Conservation (phyloP, 371 early-diverging fungal genomes). For the Amoeboaphelidium protococcarum region DNA sequence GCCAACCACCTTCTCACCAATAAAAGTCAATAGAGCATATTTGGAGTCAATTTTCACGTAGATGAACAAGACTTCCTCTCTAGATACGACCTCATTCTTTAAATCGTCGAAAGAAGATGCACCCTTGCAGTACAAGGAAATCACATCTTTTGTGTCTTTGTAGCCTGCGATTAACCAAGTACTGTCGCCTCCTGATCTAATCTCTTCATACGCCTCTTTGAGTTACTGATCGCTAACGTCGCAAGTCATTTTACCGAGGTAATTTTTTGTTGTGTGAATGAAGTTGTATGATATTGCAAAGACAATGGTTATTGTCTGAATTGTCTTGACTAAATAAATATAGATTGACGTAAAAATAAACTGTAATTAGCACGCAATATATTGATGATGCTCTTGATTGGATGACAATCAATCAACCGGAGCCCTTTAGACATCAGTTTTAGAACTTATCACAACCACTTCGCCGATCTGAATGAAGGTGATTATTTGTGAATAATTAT, state of each 20-base stretch:
- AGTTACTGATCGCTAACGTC: conserved; percentile 36
- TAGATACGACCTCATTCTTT: conserved; percentile 14
- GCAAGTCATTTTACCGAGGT: conserved; percentile 26
- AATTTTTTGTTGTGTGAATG: no score
- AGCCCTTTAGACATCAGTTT: no score
- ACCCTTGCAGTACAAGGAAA: conserved; percentile 31
- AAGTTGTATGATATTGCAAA: no score
- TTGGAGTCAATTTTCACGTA: conserved; percentile 29
- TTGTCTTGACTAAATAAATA: no score
- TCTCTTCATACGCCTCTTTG: conserved; percentile 25
- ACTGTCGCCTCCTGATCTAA: conserved; percentile 20
- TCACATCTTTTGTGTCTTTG: conserved; percentile 31
- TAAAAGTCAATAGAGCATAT: conserved; percentile 29
- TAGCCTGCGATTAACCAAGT: conserved; percentile 39
- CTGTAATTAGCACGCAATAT: no score
- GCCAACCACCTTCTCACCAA: conserved; percentile 37
- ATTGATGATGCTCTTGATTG: no score
- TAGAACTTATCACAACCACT: no score
- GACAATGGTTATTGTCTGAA: no score
- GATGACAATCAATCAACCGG: no score
- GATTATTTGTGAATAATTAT: no score
- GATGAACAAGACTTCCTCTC: conserved; percentile 33
- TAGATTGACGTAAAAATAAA: no score
- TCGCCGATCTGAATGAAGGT: no score
- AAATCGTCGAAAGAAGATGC: conserved; percentile 30